Evolutionary conservation across 2,329 filamentous ascomycete species (phyloP), one percentile per base, ranked within the genome.

Genomic region (Claviceps digitariae): DNA sequence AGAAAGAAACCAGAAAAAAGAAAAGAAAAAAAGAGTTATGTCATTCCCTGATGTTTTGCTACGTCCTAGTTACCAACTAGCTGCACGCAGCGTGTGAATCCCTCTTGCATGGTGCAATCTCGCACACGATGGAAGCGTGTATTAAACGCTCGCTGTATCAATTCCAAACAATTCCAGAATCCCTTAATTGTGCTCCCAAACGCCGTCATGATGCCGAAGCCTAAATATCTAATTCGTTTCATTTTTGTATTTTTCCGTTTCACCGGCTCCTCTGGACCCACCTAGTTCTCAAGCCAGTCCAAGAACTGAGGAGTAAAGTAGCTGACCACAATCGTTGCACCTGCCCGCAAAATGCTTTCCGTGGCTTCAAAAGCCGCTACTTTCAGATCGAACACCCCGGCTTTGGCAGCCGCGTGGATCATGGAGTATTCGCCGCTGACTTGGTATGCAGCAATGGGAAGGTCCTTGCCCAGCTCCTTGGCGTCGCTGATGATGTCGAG

Each of bases 401-500:
- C 91, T 68, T 95, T 95, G 49, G 93, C 93, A 21, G 81, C 93
- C 0, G 93, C 93, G 64, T 96, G 89, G 51, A 98, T 93, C 93
- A 97, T 97, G 58, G 93, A 90, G 66, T 85, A 98, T 73, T 98
- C 93, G 60, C 93, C 93, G 63, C 87, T 93, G 55, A 98, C 93
- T 68, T 98, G 93, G 69, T 98, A 98, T 23, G 93, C 91, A 1
- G 93, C 91, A 38, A 98, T 79, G 2, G 93, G 93, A 68, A 97
- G 77, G 67, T 97, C 90, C 66, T 84, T 86, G 55, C 88, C 91
- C 52, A 97, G 79, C 52, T 96, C 90, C 74, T 95, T 97, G 52
- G 93, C 93, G 65, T 98, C 93, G 60, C 87, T 89, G 68, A 98
- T 97, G 63, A 98, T 95, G 70, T 98, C 93, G 47, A 98, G 78